phyloP scores from a whole-genome alignment of 805 yeast species.

The Hanseniaspora mollemarum region DNA sequence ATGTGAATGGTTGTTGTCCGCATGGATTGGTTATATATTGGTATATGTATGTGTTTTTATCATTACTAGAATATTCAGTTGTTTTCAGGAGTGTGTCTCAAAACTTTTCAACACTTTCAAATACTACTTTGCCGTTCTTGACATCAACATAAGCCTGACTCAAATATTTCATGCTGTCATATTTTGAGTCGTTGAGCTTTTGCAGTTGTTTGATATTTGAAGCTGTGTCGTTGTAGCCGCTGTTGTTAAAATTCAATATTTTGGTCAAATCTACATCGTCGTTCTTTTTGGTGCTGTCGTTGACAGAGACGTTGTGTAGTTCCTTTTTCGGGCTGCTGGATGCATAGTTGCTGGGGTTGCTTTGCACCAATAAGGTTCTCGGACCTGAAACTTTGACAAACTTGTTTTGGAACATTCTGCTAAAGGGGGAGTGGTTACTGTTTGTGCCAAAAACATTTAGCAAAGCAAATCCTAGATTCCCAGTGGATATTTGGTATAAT shows the following conservation, averaged over 20 bases:
- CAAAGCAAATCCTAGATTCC: slow-evolving; percentile 4
- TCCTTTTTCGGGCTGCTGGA: slow-evolving; percentile 6
- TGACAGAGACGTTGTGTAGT: slow-evolving; percentile 1
- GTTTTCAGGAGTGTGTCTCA: too few species aligned
- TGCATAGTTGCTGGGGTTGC: slow-evolving; percentile 14
- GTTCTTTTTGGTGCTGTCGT: slow-evolving; percentile 13
- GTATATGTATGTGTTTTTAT: neutral
- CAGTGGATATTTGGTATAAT: slow-evolving; percentile 9
- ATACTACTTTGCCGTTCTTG: slow-evolving; percentile 21
- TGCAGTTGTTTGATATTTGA: slow-evolving; percentile 1
- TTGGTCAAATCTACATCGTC: neutral
- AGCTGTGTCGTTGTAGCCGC: slow-evolving; percentile 4
- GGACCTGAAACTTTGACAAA: slow-evolving; percentile 28
- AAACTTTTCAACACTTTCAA: slow-evolving; percentile 22
- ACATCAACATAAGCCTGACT: slow-evolving; percentile 22
- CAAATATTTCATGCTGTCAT: slow-evolving; percentile 19
- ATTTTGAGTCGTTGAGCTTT: neutral
- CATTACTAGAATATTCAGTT: too few species aligned
- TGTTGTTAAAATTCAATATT: slow-evolving; percentile 1
- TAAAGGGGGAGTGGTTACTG: neutral
- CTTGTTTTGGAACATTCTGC: slow-evolving; percentile 11
- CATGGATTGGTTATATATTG: neutral
- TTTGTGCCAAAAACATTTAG: slow-evolving; percentile 3
- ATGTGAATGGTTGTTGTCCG: too few species aligned
- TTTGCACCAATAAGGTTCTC: slow-evolving; percentile 28